These are phyloP conservation scores for Triangularia setosa DNA, from an alignment of 2,329 filamentous ascomycete genomes.

Conservation along the genomic window DNA sequence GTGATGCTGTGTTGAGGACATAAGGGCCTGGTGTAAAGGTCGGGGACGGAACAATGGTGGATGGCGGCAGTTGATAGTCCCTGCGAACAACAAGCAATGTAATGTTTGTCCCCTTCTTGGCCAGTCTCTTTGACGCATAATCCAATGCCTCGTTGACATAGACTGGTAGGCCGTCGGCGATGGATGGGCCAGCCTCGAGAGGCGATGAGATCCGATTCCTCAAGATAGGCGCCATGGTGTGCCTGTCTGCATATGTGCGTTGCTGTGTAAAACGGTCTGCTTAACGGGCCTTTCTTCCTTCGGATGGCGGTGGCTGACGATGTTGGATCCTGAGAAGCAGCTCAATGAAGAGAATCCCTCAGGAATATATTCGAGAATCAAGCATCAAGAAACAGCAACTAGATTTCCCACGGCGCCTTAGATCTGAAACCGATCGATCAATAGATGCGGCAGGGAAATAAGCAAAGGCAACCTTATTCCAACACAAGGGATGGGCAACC, in stretches of 20 bases:
- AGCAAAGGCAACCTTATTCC: background rate
- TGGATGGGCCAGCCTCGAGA: slow-evolving; percentile 58
- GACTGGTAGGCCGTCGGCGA: slow-evolving; percentile 57
- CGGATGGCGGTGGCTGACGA: background rate
- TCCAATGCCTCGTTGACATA: slow-evolving; percentile 53
- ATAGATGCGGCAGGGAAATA: slow-evolving; percentile 1
- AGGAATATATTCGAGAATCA: background rate
- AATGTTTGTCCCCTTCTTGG: slow-evolving; percentile 52
- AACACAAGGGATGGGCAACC: background rate
- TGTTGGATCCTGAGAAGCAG: background rate
- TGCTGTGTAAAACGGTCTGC: background rate
- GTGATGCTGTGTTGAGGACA: slow-evolving; percentile 13
- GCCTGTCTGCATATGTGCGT: background rate
- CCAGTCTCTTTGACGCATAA: slow-evolving; percentile 53
- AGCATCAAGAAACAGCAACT: background rate
- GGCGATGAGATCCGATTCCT: slow-evolving; percentile 59
- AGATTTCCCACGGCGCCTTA: background rate
- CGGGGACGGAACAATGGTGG: slow-evolving; percentile 16
- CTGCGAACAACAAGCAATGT: slow-evolving; percentile 43
- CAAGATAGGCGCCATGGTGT: slow-evolving; percentile 36
- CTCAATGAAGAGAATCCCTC: background rate
- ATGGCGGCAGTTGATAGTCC: slow-evolving; percentile 21
- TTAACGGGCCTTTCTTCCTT: background rate
- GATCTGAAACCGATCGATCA: background rate
- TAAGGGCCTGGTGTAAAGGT: slow-evolving; percentile 16